phyloP scores from a whole-genome alignment of 257 asterid species.

The Linaria vulgaris region DNA sequence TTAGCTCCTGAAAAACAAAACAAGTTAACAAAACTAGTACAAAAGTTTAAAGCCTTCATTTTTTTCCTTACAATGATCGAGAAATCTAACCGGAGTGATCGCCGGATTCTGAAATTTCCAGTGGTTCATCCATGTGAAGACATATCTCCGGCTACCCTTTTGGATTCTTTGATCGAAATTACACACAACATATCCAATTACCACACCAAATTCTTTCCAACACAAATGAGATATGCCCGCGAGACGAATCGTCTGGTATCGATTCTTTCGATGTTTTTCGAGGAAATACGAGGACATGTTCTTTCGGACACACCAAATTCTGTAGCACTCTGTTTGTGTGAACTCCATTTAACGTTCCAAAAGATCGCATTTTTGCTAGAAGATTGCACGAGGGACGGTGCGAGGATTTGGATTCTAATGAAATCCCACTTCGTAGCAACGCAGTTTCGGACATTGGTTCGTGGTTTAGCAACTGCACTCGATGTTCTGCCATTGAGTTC shows the following conservation, averaged over 20 bases:
- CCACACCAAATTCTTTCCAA: slow-evolving; percentile 38
- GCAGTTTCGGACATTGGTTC: slow-evolving; percentile 46
- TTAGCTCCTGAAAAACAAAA: background rate
- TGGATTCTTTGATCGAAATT: slow-evolving; percentile 50
- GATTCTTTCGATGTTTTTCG: slow-evolving; percentile 57
- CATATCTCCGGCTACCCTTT: slow-evolving; percentile 55
- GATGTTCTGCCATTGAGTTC: slow-evolving; percentile 55
- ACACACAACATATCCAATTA: slow-evolving; percentile 40
- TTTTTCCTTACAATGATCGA: slow-evolving; percentile 36
- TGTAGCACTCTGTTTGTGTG: slow-evolving; percentile 52
- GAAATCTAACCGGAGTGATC: slow-evolving; percentile 36
- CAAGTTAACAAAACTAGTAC: background rate
- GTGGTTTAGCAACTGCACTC: slow-evolving; percentile 57
- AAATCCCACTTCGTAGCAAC: slow-evolving; percentile 44
- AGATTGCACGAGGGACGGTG: slow-evolving; percentile 66
- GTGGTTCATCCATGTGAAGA: slow-evolving; percentile 67
- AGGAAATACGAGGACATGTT: slow-evolving; percentile 44
- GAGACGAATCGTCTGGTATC: slow-evolving; percentile 57
- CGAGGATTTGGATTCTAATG: slow-evolving; percentile 54
- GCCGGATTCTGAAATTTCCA: slow-evolving; percentile 70
- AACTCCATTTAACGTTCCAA: slow-evolving; percentile 63
- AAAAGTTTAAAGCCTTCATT: too few species aligned
- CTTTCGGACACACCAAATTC: slow-evolving; percentile 30
- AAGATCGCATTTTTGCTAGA: slow-evolving; percentile 48
- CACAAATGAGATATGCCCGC: slow-evolving; percentile 55